phyloP scores from a whole-genome alignment of 2,329 filamentous ascomycete species.

The Chrysoporthe austroafricana region DNA sequence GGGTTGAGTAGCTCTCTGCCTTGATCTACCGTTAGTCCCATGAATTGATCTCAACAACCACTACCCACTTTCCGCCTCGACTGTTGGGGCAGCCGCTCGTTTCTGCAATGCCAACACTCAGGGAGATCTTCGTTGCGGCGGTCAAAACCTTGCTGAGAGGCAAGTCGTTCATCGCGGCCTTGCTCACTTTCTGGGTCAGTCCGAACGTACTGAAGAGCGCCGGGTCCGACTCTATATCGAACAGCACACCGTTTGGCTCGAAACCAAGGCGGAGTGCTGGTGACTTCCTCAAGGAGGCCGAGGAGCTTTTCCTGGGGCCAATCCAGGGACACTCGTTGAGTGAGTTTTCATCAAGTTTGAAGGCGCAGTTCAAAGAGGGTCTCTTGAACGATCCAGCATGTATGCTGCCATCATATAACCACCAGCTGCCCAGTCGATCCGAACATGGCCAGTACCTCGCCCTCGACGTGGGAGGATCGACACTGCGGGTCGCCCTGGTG shows the following conservation, averaged over 20 bases:
- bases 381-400: slow-evolving; percentile 57
- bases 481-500: slow-evolving; percentile 66
- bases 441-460: slow-evolving; percentile 65
- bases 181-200: slow-evolving; percentile 58
- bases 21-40: background rate
- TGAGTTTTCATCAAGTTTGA: slow-evolving; percentile 53
- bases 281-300: slow-evolving; percentile 62
- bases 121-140: slow-evolving; percentile 57
- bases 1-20: background rate
- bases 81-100: slow-evolving; percentile 55
- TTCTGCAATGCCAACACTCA: slow-evolving; percentile 62
- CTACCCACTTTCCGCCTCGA: background rate
- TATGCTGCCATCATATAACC: slow-evolving; percentile 70
- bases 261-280: slow-evolving; percentile 40
- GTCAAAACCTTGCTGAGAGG: slow-evolving; percentile 62
- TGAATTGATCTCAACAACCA: background rate
- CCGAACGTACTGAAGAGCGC: slow-evolving; percentile 42
- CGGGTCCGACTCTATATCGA: slow-evolving; percentile 4
- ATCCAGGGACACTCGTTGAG: slow-evolving; percentile 50
- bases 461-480: slow-evolving; percentile 72
- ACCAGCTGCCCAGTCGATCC: slow-evolving; percentile 63
- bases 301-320: slow-evolving; percentile 54
- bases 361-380: slow-evolving; percentile 58
- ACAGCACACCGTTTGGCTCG: slow-evolving; percentile 26
- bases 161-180: slow-evolving; percentile 61